These are phyloP conservation scores for Botryotinia convoluta DNA, from an alignment of 2,329 filamentous ascomycete species.

Conservation along the genomic window DNA sequence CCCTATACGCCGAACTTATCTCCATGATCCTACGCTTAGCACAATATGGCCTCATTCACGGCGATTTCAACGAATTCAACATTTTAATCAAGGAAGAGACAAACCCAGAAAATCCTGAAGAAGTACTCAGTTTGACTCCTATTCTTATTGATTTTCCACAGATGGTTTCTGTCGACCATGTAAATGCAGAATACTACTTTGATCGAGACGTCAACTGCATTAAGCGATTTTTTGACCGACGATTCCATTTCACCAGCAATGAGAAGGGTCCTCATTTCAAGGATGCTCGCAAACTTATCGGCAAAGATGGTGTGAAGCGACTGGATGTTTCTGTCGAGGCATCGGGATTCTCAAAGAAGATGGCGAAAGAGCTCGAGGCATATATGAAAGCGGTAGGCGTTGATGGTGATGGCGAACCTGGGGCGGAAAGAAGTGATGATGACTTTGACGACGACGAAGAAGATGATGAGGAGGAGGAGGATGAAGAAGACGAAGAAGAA, in stretches of 20 bases:
- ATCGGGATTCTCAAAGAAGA: constrained; percentile 94
- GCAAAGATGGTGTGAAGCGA: constrained; percentile 62
- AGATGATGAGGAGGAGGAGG: constrained; percentile 37
- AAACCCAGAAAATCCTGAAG: constrained; percentile 41
- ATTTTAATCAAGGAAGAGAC: constrained; percentile 81
- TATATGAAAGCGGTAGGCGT: constrained; percentile 76
- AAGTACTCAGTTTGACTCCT: constrained; percentile 61
- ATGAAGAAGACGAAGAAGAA: constrained; percentile 36
- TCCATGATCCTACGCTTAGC: constrained; percentile 80
- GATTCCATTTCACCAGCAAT: constrained; percentile 83
- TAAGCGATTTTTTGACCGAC: constrained; percentile 86
- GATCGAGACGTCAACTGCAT: constrained; percentile 94
- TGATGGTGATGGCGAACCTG: constrained; percentile 44
- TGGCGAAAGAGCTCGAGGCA: constrained; percentile 87
- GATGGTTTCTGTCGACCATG: constrained; percentile 93
- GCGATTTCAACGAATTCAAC: constrained; percentile 99
- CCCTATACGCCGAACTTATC: constrained; percentile 90
- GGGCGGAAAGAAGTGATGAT: constrained; percentile 36
- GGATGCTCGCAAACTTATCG: constrained; percentile 73
- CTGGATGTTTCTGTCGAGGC: constrained; percentile 88
- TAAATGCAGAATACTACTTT: constrained; percentile 95
- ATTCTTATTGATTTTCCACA: constrained; percentile 97
- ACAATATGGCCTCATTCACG: constrained; percentile 86
- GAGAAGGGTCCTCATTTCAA: constrained; percentile 81
- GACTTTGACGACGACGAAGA: constrained; percentile 42